Base-by-base conservation (phyloP, 805 yeast species). In the Helenozyma rhizophorensis region DNA sequence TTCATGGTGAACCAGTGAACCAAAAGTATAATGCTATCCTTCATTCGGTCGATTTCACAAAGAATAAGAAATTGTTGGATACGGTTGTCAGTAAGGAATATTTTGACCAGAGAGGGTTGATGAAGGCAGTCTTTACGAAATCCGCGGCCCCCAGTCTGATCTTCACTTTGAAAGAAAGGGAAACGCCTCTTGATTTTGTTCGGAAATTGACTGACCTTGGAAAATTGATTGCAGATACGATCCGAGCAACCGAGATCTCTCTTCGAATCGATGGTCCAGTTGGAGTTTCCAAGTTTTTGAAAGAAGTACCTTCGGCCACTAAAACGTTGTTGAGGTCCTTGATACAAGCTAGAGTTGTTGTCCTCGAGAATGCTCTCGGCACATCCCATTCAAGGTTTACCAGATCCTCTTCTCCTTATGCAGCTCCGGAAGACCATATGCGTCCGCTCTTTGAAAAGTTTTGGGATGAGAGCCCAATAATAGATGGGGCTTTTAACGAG, bases 231-330 rank as follows among this genome's bases (percentile, higher is more conserved):
- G 72, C 76, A 2, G 65, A 71, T 39, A 70, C 80, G 0, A 66
- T 82, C 16, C 65, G 72, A 15, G 74, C 78, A 69, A 55, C 69
- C 23, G 89, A 83, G 46, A 71, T 80, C 14, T 47, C 80, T 0
- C 65, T 78, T 1, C 66, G 89, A 49, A 50, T 70, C n/a, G 68
- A 70, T 12, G 69, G 65, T 2, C 36, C 29, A 7, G 39, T 40
- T 10, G 48, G 56, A 11, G 51, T 50, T 23, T 30, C 43, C 5
- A 34, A 39, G 8, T 62, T 62, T 30, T 33, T 62, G 9, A 41
- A 43, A 9, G 42, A 44, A 6, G 45, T 62, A 7, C 53, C 67
- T 2, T 50, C 48, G 0, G 36, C 65, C 1, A 31, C 60, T 4
- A 52, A 56, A 23, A 49, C 58, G 2, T 46, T 70, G 10, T 23